Conservation (phyloP, 2,329 filamentous ascomycete species). For the Penicillium sumatraense region DNA sequence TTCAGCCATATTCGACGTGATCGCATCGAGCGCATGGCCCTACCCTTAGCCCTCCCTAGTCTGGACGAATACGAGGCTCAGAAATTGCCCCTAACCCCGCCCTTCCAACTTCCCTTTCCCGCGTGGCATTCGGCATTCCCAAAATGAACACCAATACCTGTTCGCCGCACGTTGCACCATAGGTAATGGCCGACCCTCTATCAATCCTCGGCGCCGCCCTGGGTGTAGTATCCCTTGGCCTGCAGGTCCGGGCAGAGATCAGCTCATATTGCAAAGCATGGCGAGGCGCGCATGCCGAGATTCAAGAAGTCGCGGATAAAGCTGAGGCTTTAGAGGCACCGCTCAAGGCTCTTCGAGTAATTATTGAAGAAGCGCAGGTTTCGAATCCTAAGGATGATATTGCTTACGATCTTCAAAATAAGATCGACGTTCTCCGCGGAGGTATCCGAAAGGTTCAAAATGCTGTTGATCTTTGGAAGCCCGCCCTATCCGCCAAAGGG, state of each 20-base stretch:
- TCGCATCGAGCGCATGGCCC: neutral
- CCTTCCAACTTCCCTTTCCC: neutral
- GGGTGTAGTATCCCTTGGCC: slow-evolving; percentile 1
- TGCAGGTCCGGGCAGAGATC: slow-evolving; percentile 6
- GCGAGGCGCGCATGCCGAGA: slow-evolving; percentile 3
- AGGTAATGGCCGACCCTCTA: slow-evolving; percentile 4
- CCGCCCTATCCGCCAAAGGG: slow-evolving; percentile 1
- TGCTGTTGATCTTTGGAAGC: neutral
- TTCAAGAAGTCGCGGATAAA: slow-evolving; percentile 5
- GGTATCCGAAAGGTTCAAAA: slow-evolving; percentile 5
- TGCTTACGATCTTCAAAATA: neutral
- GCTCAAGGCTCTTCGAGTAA: neutral
- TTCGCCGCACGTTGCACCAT: neutral
- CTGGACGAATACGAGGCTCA: slow-evolving; percentile 3
- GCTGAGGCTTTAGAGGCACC: neutral
- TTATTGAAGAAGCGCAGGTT: neutral
- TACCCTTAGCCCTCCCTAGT: too few species aligned
- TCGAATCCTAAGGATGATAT: neutral
- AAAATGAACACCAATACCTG: neutral
- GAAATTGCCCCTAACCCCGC: neutral
- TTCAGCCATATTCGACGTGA: neutral
- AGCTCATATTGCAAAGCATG: slow-evolving; percentile 4
- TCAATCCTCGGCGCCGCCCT: slow-evolving; percentile 2
- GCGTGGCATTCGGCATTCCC: neutral
- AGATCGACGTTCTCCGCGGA: neutral